Conservation (phyloP, 2,329 filamentous ascomycete genomes). For the Alternaria longipes region DNA sequence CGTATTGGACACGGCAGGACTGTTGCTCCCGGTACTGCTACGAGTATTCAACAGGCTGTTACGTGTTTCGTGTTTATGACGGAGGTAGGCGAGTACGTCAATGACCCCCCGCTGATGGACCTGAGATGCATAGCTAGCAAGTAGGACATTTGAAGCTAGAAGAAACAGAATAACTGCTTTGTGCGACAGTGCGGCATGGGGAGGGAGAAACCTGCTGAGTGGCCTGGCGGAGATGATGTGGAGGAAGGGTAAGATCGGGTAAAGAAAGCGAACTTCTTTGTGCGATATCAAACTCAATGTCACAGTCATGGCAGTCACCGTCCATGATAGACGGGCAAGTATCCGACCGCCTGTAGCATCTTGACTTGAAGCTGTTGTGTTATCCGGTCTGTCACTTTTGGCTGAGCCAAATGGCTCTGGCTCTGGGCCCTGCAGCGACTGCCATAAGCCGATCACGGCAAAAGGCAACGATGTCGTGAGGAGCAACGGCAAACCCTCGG, state of each 20-base stretch:
- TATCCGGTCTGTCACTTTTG: neutral
- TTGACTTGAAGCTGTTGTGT: slow-evolving; percentile 2
- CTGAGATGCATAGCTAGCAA: slow-evolving; percentile 77
- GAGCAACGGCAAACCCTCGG: slow-evolving; percentile 87
- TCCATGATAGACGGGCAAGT: slow-evolving; percentile 44
- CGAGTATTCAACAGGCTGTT: slow-evolving; percentile 48
- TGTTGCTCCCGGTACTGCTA: slow-evolving; percentile 41
- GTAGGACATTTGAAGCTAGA: slow-evolving; percentile 71
- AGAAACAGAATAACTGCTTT: slow-evolving; percentile 62
- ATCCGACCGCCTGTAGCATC: slow-evolving; percentile 24
- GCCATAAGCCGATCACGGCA: slow-evolving; percentile 69
- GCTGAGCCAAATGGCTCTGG: slow-evolving; percentile 30
- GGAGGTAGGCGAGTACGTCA: slow-evolving; percentile 76
- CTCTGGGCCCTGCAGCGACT: slow-evolving; percentile 37
- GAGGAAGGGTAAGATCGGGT: slow-evolving; percentile 86
- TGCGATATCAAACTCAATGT: slow-evolving; percentile 83
- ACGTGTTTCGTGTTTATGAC: slow-evolving; percentile 72
- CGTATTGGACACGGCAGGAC: slow-evolving; percentile 41
- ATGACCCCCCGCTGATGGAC: slow-evolving; percentile 82
- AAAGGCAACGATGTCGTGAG: slow-evolving; percentile 87
- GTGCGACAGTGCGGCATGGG: slow-evolving; percentile 47
- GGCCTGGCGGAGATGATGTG: slow-evolving; percentile 79
- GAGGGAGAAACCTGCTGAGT: slow-evolving; percentile 70
- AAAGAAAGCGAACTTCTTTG: slow-evolving; percentile 97
- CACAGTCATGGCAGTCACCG: slow-evolving; percentile 67